phyloP scores from a whole-genome alignment of 139 green algal genomes.

The Coelastrella sp. region DNA sequence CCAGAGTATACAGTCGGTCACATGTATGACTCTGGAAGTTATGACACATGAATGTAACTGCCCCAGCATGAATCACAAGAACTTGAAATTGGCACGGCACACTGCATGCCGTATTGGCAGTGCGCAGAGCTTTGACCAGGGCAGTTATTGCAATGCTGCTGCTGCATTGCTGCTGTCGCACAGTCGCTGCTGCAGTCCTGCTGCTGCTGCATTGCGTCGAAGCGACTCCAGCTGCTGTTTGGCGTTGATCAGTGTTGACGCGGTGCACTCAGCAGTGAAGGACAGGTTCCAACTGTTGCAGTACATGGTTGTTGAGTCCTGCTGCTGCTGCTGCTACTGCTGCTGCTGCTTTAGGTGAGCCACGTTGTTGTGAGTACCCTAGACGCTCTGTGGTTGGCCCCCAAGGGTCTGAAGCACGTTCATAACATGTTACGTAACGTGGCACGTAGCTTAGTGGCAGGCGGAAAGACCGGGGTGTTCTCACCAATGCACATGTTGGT shows the following conservation, averaged over 20 bases:
- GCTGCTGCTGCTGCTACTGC: not conserved
- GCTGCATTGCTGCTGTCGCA: not conserved
- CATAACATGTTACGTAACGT: slow-evolving; percentile 98
- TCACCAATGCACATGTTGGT: slow-evolving; percentile 97
- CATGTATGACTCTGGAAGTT: too few species aligned
- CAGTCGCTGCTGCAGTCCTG: not conserved
- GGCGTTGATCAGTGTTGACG: too few species aligned
- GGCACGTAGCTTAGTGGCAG: slow-evolving; percentile 83
- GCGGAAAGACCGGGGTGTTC: slow-evolving; percentile 94
- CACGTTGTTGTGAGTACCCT: slow-evolving; percentile 76
- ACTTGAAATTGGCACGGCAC: too few species aligned
- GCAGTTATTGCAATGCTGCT: too few species aligned
- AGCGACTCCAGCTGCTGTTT: not conserved
- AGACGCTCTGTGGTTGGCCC: slow-evolving; percentile 80
- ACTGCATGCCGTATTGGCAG: too few species aligned
- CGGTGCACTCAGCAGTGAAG: too few species aligned
- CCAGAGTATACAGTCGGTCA: too few species aligned
- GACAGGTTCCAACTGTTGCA: too few species aligned
- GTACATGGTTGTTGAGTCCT: not conserved
- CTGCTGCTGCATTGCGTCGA: not conserved
- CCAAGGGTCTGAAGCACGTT: slow-evolving; percentile 85
- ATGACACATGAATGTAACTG: too few species aligned
- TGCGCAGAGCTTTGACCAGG: too few species aligned
- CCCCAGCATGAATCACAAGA: too few species aligned
- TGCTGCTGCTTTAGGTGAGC: slow-evolving; percentile 62